Conservation (phyloP, 2,329 filamentous ascomycete genomes). For the Daldinia eschscholtzii region DNA sequence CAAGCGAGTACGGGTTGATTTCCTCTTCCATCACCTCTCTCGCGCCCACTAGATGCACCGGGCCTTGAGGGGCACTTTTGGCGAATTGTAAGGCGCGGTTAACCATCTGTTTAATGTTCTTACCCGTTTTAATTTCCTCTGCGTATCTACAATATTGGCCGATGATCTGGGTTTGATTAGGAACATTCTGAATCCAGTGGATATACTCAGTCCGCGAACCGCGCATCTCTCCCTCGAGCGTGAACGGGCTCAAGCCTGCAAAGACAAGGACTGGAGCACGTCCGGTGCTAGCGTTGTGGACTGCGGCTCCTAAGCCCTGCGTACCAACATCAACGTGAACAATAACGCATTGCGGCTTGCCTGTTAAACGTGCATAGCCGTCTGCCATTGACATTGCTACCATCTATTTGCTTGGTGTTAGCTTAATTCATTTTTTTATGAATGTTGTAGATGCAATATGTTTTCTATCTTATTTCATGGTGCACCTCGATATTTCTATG, state of each 20-base stretch:
- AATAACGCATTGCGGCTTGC: slow-evolving; percentile 80
- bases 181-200: slow-evolving; percentile 88
- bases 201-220: slow-evolving; percentile 87
- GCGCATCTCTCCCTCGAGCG: slow-evolving; percentile 80
- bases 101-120: slow-evolving; percentile 90
- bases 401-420: slow-evolving; percentile 67
- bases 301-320: slow-evolving; percentile 80
- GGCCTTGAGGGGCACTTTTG: slow-evolving; percentile 79
- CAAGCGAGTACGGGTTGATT: slow-evolving; percentile 76
- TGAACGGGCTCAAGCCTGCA: slow-evolving; percentile 81
- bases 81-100: slow-evolving; percentile 88
- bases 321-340: slow-evolving; percentile 87
- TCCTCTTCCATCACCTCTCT: slow-evolving; percentile 90
- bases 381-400: slow-evolving; percentile 88
- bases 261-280: slow-evolving; percentile 82
- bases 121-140: slow-evolving; percentile 84
- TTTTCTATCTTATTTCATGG: not conserved
- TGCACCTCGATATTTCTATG: not conserved
- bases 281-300: slow-evolving; percentile 83
- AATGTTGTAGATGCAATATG: slow-evolving; percentile 12
- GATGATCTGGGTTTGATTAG: slow-evolving; percentile 84
- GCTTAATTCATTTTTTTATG: not conserved
- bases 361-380: slow-evolving; percentile 79
- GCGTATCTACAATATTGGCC: slow-evolving; percentile 88
- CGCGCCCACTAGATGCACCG: slow-evolving; percentile 82